Percentiles rank a stretch among this genome's conserved stretches.
Conservation (phyloP, 1,139 yeast species). For the Yamadazyma diddensiae region DNA sequence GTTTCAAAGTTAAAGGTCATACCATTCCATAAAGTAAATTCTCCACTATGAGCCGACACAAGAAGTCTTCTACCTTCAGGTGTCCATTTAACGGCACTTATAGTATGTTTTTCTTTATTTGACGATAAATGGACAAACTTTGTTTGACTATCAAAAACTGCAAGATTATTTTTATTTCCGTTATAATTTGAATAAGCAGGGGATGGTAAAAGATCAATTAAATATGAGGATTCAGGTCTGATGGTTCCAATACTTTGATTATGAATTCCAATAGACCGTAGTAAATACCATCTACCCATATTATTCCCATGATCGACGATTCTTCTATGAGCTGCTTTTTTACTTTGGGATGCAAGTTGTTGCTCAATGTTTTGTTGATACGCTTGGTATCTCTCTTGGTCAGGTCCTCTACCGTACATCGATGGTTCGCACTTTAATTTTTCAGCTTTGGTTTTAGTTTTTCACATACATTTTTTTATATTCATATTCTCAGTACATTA, state of each 20-base stretch:
- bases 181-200: conserved; percentile 47
- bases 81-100: conserved; percentile 90
- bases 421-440: neutral
- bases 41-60: conserved; percentile 92
- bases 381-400: conserved; percentile 11
- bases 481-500: neutral
- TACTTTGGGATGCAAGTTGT: conserved; percentile 45
- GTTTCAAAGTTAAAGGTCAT: conserved; percentile 94
- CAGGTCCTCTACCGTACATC: conserved; percentile 6
- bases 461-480: neutral
- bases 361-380: conserved; percentile 41
- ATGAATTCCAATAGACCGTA: conserved; percentile 52
- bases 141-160: conserved; percentile 60
- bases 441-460: conserved; percentile 1
- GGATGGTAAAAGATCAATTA: conserved; percentile 73
- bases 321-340: conserved; percentile 65
- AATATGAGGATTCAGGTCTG: conserved; percentile 75
- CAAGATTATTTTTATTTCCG: conserved; percentile 35
- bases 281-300: conserved; percentile 68
- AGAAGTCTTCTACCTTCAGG: conserved; percentile 91
- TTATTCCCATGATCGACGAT: conserved; percentile 89
- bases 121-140: conserved; percentile 90
- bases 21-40: conserved; percentile 96
- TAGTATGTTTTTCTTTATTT: conserved; percentile 88
- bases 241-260: conserved; percentile 54